These are phyloP conservation scores for Detonula confervacea DNA, from an alignment of 352 stramenopile genomes.

Conservation along the genomic window DNA sequence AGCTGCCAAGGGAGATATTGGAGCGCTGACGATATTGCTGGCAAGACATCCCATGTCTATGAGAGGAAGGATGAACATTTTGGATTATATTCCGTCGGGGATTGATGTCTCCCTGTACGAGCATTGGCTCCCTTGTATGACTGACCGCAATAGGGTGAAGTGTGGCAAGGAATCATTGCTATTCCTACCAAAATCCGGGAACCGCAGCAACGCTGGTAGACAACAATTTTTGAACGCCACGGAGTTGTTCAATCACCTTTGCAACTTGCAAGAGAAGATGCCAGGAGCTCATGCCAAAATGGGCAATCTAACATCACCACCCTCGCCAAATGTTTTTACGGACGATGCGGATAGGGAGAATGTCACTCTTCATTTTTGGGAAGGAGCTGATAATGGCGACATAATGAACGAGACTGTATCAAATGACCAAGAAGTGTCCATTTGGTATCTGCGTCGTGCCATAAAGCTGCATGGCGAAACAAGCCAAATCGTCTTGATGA, in stretches of 20 bases:
- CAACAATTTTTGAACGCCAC: conserved; percentile 5
- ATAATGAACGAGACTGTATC: not conserved
- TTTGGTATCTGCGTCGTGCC: conserved; percentile 47
- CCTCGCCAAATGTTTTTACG: conserved; percentile 25
- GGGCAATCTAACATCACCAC: not conserved
- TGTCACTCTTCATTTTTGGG: conserved; percentile 19
- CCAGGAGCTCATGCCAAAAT: no score
- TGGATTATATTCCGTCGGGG: conserved; percentile 39
- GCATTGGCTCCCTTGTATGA: conserved; percentile 51
- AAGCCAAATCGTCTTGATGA: conserved; percentile 19
- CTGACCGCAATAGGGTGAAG: no score
- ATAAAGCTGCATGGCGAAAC: conserved; percentile 28
- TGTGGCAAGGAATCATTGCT: no score
- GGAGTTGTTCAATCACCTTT: conserved; percentile 17
- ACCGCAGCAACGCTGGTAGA: not conserved
- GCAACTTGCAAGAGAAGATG: conserved; percentile 11
- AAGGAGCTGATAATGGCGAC: not conserved
- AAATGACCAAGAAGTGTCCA: conserved; percentile 39
- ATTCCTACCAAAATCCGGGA: no score
- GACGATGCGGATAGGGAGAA: conserved; percentile 41
- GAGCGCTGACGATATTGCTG: conserved; percentile 45
- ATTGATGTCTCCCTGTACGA: conserved; percentile 43
- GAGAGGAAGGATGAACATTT: conserved; percentile 32
- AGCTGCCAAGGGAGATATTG: conserved; percentile 45
- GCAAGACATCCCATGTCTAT: conserved; percentile 43